Evolutionary conservation across 1,284 basidiomycete species (phyloP).

Genomic region (Phellinidium pouzarii): DNA sequence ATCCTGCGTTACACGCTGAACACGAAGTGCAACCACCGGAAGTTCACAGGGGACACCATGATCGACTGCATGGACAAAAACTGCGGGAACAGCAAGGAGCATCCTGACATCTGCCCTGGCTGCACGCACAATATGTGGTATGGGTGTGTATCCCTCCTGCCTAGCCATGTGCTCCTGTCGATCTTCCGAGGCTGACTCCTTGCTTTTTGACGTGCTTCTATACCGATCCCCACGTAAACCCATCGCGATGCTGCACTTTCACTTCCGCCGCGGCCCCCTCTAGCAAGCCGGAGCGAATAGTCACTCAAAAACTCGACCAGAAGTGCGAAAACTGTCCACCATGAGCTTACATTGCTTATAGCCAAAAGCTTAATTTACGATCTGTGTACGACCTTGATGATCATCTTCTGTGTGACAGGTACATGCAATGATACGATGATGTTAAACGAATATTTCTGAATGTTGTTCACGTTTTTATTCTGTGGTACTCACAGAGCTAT

Average conservation of each 20-base stretch:
- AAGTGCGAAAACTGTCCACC: constrained; percentile 15
- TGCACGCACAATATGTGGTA: constrained; percentile 56
- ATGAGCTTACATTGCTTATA: neutral
- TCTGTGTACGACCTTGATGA: constrained; percentile 5
- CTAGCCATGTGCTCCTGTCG: constrained; percentile 3
- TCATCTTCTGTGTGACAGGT: neutral
- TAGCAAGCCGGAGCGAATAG: constrained; percentile 16
- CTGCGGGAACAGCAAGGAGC: constrained; percentile 44
- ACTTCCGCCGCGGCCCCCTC: neutral
- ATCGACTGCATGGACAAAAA: constrained; percentile 44
- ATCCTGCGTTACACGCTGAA: constrained; percentile 47
- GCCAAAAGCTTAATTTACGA: constrained; percentile 3
- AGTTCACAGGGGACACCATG: constrained; percentile 40
- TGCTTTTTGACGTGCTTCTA: constrained; percentile 3
- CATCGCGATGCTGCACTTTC: neutral
- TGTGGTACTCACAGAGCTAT: constrained; percentile 2
- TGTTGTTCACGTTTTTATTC: neutral
- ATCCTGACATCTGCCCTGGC: constrained; percentile 40
- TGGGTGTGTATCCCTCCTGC: constrained; percentile 31
- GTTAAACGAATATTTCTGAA: neutral
- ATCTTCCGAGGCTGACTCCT: constrained; percentile 1
- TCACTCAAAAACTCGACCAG: constrained; percentile 14
- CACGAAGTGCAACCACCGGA: constrained; percentile 47
- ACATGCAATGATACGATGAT: neutral
- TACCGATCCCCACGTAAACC: neutral